Percentiles rank a stretch among this genome's conserved stretches.
Evolutionary conservation across 306 rosid species (phyloP).

Genomic region (Citrullus mucosospermus): DNA sequence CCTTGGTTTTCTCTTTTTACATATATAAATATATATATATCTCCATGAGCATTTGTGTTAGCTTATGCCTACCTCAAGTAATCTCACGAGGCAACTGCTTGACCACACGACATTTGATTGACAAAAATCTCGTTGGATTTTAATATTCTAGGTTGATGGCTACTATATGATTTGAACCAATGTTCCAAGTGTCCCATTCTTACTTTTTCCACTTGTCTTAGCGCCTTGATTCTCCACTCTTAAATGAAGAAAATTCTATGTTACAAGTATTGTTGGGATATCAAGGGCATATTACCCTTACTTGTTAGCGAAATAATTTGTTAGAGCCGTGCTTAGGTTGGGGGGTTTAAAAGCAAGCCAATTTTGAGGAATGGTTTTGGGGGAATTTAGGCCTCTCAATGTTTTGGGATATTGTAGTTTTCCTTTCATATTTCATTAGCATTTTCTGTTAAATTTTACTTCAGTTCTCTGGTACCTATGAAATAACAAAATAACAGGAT

Average conservation of each 20-base stretch:
- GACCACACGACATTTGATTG: neutral
- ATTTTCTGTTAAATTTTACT: neutral
- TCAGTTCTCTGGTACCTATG: neutral
- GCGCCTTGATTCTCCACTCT: neutral
- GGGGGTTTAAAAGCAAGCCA: neutral
- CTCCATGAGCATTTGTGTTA: neutral
- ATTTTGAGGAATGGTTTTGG: neutral
- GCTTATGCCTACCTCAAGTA: neutral
- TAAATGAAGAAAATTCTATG: neutral
- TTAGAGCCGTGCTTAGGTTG: neutral
- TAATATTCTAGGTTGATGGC: neutral
- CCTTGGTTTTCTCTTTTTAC: neutral
- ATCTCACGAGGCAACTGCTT: neutral
- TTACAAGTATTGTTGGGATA: neutral
- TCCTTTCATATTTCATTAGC: neutral
- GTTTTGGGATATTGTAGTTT: neutral
- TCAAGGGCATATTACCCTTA: neutral
- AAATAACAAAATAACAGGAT: neutral
- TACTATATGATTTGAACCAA: neutral
- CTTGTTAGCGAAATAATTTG: neutral
- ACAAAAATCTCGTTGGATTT: neutral
- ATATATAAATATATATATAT: too few species aligned
- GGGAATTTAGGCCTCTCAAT: neutral
- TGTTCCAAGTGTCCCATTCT: neutral
- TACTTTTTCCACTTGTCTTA: neutral